Percentiles rank a stretch among this genome's conserved stretches.
Conservation (phyloP, 257 asterid species). For the Penstemon davidsonii region DNA sequence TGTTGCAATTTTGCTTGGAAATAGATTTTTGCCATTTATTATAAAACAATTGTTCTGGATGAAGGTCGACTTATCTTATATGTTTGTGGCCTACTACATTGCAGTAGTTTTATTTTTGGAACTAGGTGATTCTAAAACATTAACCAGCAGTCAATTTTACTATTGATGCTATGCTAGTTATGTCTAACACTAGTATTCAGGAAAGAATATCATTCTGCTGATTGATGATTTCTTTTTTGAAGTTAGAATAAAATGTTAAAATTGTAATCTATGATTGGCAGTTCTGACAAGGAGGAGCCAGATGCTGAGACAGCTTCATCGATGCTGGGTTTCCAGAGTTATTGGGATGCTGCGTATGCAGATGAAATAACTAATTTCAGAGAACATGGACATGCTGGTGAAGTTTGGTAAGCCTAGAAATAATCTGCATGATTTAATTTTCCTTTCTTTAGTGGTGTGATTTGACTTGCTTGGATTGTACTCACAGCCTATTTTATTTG, state of each 20-base stretch:
- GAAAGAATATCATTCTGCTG: background rate
- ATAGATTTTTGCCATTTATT: conserved; percentile 2
- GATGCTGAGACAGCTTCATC: conserved; percentile 77
- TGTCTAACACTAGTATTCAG: background rate
- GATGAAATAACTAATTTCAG: conserved; percentile 84
- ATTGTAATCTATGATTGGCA: conserved; percentile 25
- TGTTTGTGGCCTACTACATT: too few species aligned
- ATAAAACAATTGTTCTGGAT: background rate
- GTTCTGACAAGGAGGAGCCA: background rate
- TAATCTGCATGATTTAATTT: conserved; percentile 1
- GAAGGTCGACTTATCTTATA: too few species aligned
- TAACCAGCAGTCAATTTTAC: background rate
- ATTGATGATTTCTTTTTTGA: background rate
- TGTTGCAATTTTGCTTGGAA: background rate
- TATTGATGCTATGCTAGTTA: background rate
- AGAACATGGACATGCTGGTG: conserved; percentile 95
- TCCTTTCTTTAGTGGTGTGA: background rate
- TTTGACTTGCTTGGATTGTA: background rate
- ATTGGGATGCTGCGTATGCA: conserved; percentile 93
- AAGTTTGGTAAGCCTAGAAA: conserved; percentile 70
- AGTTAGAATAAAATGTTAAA: conserved; percentile 19
- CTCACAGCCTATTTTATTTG: background rate
- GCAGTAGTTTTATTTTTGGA: too few species aligned
- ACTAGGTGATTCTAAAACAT: too few species aligned
- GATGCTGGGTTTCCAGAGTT: conserved; percentile 93